phyloP scores from a whole-genome alignment of 2,329 filamentous ascomycete species.

The Phoma sp. region DNA sequence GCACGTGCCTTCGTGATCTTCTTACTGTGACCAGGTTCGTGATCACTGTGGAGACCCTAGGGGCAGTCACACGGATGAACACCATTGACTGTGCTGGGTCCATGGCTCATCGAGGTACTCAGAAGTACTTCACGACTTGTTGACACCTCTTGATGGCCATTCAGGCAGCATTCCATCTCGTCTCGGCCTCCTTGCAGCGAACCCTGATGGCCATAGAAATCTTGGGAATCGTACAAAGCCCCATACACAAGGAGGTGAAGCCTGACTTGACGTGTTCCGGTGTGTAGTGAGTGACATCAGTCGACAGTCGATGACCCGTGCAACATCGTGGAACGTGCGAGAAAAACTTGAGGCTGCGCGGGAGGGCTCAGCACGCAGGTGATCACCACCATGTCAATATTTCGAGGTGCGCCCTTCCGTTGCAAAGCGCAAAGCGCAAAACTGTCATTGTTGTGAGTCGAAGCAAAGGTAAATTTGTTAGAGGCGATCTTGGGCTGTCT shows the following conservation, averaged over 20 bases:
- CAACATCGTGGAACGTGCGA: conserved; percentile 19
- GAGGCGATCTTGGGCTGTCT: conserved; percentile 16
- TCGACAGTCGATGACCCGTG: conserved; percentile 10
- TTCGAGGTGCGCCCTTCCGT: conserved; percentile 6
- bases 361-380: background rate
- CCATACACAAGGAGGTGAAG: conserved; percentile 5
- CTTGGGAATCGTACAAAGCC: background rate
- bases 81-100: background rate
- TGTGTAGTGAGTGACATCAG: conserved; percentile 5
- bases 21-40: background rate
- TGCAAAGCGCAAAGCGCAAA: background rate
- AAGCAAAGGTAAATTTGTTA: conserved; percentile 20
- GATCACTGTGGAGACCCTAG: background rate
- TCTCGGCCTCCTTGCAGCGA: background rate
- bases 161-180: conserved; percentile 11
- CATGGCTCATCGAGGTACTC: conserved; percentile 2
- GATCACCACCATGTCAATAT: background rate
- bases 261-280: conserved; percentile 16
- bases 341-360: conserved; percentile 6
- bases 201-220: background rate
- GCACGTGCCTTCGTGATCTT: background rate
- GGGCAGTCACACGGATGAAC: background rate
- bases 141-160: background rate
- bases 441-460: conserved; percentile 9
- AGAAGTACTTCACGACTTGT: background rate